Evolutionary conservation across 2,329 filamentous ascomycete species (phyloP).

Genomic region (Cercospora nicotianae): DNA sequence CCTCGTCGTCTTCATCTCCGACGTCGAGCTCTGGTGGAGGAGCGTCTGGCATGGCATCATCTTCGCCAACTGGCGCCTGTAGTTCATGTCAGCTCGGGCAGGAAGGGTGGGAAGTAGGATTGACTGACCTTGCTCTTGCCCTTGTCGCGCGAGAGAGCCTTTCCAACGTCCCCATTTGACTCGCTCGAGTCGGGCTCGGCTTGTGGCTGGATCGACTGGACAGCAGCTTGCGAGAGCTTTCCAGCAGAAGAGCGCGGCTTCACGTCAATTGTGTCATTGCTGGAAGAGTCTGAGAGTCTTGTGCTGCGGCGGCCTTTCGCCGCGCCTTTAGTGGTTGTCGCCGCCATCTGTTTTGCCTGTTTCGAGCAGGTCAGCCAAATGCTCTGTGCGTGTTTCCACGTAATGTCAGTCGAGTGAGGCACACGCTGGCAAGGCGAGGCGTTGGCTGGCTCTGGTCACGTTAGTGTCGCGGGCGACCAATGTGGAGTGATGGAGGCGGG

Average conservation of each 20-base stretch:
- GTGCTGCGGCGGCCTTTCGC: constrained; percentile 6
- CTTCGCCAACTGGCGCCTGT: not conserved
- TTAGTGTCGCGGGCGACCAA: not conserved
- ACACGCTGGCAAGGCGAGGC: constrained; percentile 4
- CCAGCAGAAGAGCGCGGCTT: constrained; percentile 14
- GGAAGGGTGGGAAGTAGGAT: not conserved
- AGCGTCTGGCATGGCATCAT: constrained; percentile 9
- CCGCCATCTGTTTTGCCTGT: constrained; percentile 5
- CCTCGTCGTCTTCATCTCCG: constrained; percentile 7
- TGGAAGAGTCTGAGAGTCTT: constrained; percentile 13
- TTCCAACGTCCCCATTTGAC: not conserved
- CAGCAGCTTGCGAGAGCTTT: not conserved
- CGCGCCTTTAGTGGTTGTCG: not conserved
- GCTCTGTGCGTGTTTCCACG: not conserved
- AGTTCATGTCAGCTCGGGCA: not conserved
- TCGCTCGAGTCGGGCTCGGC: not conserved
- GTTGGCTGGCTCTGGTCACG: not conserved
- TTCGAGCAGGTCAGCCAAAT: not conserved
- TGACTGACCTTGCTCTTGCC: not conserved
- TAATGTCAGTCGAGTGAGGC: not conserved
- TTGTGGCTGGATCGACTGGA: not conserved
- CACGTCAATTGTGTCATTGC: constrained; percentile 22
- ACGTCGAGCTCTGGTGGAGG: not conserved
- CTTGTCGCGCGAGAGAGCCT: not conserved
- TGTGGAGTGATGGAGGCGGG: not conserved